Evolutionary conservation across 78 protist genomes (phyloP), one percentile per base, ranked within the genome.

Genomic region (Dictyostelium capitatum): DNA sequence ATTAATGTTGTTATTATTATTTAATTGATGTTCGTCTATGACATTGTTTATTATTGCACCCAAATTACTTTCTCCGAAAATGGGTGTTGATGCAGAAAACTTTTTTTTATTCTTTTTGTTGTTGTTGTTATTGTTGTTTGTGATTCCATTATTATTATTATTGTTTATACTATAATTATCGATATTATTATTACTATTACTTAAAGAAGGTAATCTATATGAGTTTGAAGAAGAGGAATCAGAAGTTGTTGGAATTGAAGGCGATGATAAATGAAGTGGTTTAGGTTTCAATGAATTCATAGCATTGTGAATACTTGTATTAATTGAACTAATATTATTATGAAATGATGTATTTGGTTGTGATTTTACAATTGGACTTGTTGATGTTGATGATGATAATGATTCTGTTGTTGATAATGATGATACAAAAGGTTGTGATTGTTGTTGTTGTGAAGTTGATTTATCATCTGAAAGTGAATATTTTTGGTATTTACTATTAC

Each of bases 311-410:
- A 72, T 72, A 72, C 79, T 72, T 46, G 53, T 72, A 43, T 72
- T 72, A 14, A 72, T 72, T 46, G 79, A 72, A 46, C 79, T 72
- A 17, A 72, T 72, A 72, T 72, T 72, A 72, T 46, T 72, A 46
- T 72, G 48, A 20, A 72, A 47, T 43, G 48, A 28, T 43, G 14
- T 6, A 37, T 37, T 47, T 65, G 19, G 10, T 65, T 25, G 46
- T 30, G 43, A 9, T 65, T 37, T 37, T 37, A 54, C 19, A 19
- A 17, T 54, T 54, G 14, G 62, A 54, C 19, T 12, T 30, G 77
- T 69, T 10, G 77, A 28, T 69, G 69, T 59, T 20, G 32, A 3
- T 14, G 20, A 8, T 59, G 32, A 37, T 37, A 37, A 37, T 37
- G 43, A 37, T 37, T 37, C 43, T 37, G 43, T 37, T 37, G 43